Conservation (phyloP, 495 filamentous ascomycete species). For the Podospora anserina region DNA sequence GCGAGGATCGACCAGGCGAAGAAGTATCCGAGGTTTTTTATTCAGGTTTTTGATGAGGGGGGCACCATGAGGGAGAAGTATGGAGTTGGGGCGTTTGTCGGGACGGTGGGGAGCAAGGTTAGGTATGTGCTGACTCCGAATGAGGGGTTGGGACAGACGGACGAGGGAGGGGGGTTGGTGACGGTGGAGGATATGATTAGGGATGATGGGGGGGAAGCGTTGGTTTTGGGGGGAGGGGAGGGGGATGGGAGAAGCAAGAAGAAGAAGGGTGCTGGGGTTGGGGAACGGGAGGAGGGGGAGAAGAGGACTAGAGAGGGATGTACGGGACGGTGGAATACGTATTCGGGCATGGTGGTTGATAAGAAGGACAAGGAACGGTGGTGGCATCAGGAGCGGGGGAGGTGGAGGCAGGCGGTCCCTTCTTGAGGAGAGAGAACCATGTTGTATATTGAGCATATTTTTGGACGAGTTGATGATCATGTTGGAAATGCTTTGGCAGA, state of each 20-base stretch:
- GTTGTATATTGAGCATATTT: background rate
- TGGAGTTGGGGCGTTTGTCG: conserved; percentile 57
- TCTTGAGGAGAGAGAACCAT: conserved; percentile 19
- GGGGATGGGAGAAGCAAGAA: conserved; percentile 15
- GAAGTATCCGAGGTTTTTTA: conserved; percentile 47
- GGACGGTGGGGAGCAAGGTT: conserved; percentile 53
- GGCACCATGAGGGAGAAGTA: conserved; percentile 43
- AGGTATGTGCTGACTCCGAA: conserved; percentile 59
- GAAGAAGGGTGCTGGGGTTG: conserved; percentile 17
- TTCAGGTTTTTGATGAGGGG: conserved; percentile 55
- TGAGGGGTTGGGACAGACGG: conserved; percentile 43
- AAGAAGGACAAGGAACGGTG: conserved; percentile 50
- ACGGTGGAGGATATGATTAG: conserved; percentile 51
- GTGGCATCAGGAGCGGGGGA: conserved; percentile 49
- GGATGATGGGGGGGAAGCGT: conserved; percentile 42
- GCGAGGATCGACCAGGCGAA: conserved; percentile 54
- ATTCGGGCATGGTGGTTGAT: conserved; percentile 32
- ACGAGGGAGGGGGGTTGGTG: conserved; percentile 54
- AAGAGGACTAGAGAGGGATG: conserved; percentile 45
- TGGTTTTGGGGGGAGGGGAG: conserved; percentile 21
- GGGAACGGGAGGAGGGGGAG: conserved; percentile 17
- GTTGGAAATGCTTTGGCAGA: background rate
- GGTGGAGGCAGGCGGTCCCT: conserved; percentile 41
- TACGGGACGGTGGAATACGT: conserved; percentile 55
- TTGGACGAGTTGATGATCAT: background rate